Evolutionary conservation across 208 protist species (phyloP).

Genomic region (Wallacemonas sp.): DNA sequence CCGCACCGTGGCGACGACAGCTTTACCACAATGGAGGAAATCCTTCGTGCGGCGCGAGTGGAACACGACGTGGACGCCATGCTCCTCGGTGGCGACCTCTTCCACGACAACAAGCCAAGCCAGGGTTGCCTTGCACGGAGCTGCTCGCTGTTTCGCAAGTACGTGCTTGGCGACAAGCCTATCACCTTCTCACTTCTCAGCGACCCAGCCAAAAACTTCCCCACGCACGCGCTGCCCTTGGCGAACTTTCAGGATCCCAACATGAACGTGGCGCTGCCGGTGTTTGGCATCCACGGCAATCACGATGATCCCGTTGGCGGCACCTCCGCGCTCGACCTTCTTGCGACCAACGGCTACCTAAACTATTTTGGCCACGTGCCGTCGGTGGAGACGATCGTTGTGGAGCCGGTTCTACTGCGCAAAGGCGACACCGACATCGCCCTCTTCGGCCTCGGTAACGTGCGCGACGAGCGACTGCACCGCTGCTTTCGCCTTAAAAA

Average conservation of each 20-base stretch:
- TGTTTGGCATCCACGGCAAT: conserved; percentile 99
- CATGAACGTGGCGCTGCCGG: conserved; percentile 97
- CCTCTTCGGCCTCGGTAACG: conserved; percentile 98
- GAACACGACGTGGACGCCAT: conserved; percentile 96
- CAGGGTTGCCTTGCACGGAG: conserved; percentile 87
- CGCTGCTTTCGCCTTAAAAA: conserved; percentile 94
- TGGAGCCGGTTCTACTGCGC: conserved; percentile 91
- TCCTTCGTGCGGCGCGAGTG: conserved; percentile 91
- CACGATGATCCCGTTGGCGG: conserved; percentile 99
- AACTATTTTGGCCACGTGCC: conserved; percentile 99
- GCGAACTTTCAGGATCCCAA: conserved; percentile 97
- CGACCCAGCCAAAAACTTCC: conserved; percentile 92
- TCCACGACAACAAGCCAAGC: conserved; percentile 99
- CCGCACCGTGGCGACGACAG: conserved; percentile 96
- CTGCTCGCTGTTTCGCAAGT: conserved; percentile 87
- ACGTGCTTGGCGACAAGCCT: conserved; percentile 91
- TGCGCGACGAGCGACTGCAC: conserved; percentile 98
- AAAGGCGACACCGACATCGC: conserved; percentile 96
- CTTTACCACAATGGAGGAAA: conserved; percentile 98
- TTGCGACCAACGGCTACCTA: conserved; percentile 92
- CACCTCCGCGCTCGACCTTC: conserved; percentile 93
- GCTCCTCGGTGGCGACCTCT: conserved; percentile 98
- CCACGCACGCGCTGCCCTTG: conserved; percentile 69
- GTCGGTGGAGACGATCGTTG: conserved; percentile 91
- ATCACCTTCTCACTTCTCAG: conserved; percentile 91